phyloP scores from a whole-genome alignment of 805 yeast species.

The Candida nemodendra region DNA sequence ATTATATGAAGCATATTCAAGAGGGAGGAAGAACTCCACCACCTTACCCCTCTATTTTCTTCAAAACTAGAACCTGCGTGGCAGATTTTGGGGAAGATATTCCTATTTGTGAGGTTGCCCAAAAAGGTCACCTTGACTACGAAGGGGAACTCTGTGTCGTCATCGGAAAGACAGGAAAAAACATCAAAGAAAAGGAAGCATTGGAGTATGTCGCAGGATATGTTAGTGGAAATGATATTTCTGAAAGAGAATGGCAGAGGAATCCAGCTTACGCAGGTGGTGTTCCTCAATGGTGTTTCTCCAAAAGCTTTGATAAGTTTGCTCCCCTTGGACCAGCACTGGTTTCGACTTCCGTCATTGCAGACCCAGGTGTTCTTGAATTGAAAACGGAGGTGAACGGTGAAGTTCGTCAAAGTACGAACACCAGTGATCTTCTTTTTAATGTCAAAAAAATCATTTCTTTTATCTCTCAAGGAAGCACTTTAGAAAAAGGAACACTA shows the following conservation, averaged over 20 bases:
- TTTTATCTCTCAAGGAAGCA: slow-evolving; percentile 50
- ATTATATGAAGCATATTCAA: slow-evolving; percentile 42
- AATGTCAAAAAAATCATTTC: slow-evolving; percentile 41
- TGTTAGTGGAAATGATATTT: slow-evolving; percentile 54
- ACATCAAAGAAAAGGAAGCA: slow-evolving; percentile 44
- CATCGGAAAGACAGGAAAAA: slow-evolving; percentile 48
- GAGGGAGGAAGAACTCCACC: slow-evolving; percentile 27
- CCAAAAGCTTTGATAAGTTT: slow-evolving; percentile 55
- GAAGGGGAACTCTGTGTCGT: slow-evolving; percentile 55
- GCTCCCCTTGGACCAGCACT: slow-evolving; percentile 59
- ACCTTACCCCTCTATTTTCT: slow-evolving; percentile 3
- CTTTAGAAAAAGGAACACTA: slow-evolving; percentile 52
- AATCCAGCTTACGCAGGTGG: slow-evolving; percentile 35
- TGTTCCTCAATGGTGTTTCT: slow-evolving; percentile 51
- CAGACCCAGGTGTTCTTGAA: slow-evolving; percentile 35
- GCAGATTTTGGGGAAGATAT: slow-evolving; percentile 17
- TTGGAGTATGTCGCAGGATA: slow-evolving; percentile 49
- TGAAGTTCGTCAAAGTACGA: slow-evolving; percentile 43
- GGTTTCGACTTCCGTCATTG: slow-evolving; percentile 32
- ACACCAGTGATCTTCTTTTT: slow-evolving; percentile 50
- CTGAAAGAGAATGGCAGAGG: slow-evolving; percentile 57
- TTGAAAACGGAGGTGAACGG: slow-evolving; percentile 47
- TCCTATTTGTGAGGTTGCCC: slow-evolving; percentile 41
- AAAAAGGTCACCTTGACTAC: slow-evolving; percentile 43
- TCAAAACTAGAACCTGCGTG: slow-evolving; percentile 1